Base-by-base conservation (phyloP, 2,329 filamentous ascomycete species). In the Rhynchosporium agropyri region DNA sequence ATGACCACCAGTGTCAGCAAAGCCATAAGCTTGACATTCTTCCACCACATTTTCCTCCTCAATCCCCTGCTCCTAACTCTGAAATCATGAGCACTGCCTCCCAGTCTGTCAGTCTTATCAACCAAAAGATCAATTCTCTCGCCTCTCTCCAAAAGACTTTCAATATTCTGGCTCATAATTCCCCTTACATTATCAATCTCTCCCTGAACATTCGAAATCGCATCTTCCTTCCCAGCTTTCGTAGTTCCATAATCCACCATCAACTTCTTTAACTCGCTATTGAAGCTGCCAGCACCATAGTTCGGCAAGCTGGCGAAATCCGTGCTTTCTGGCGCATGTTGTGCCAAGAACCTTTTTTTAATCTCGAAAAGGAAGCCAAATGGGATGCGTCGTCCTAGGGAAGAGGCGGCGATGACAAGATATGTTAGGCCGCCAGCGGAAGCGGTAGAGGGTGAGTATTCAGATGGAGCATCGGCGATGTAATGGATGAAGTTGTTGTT, bases 41-140 rank as follows among this genome's bases (percentile, higher is more conserved):
- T 98, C 94, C 94, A 98, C 95, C 95, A 99, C 95, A 99, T 98
- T 77, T 89, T 85, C 74, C 96, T 84, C 79, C 95, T 90, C 71
- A 99, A 77, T 0, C 92, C 92, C 31, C 92, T 82, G 75, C 90
- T 96, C 69, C 94, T 83, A 20, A 98, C 88, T 58, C 95, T 82
- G 75, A 99, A 99, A 75, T 99, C 95, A 71, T 89, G 83, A 59
- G 95, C 92, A 75, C 87, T 95, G 33, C 91, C 91, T 13, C 94
- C 95, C 45, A 99, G 77, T 49, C 92, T 83, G 75, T 97, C 94
- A 55, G 96, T 99, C 86, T 99, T 97, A 76, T 98, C 93, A 28
- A 99, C 93, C 51, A 99, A 79, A 69, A 97, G 77, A 78, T 97
- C 92, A 74, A 99, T 94, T 67, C 94, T 83, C 83, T 99, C 95